These are phyloP conservation scores for Schizopora paradoxa DNA, from an alignment of 1,284 basidiomycete species.

Conservation along the genomic window DNA sequence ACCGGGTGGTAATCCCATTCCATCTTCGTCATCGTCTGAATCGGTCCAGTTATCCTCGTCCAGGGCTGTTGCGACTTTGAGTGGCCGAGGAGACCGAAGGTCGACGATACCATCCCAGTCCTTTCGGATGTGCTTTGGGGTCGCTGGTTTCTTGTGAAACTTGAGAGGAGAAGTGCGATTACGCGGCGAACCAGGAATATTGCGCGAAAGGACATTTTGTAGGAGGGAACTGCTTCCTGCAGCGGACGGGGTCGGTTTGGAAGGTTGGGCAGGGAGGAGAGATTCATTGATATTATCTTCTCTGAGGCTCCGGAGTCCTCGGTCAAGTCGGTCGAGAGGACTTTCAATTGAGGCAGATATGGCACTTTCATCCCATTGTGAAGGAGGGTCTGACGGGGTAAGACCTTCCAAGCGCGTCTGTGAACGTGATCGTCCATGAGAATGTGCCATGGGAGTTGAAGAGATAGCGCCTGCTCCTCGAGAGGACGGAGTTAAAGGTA, in stretches of 20 bases:
- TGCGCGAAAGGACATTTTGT: slow-evolving; percentile 47
- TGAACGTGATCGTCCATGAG: slow-evolving; percentile 30
- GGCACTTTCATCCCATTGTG: no score
- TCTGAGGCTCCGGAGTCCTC: slow-evolving; percentile 57
- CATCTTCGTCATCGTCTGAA: slow-evolving; percentile 24
- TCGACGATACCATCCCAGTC: slow-evolving; percentile 75
- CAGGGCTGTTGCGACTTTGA: slow-evolving; percentile 28
- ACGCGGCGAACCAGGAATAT: slow-evolving; percentile 32
- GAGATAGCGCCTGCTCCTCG: slow-evolving; percentile 62
- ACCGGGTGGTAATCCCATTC: slow-evolving; percentile 38
- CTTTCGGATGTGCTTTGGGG: slow-evolving; percentile 52
- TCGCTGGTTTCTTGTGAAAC: slow-evolving; percentile 57
- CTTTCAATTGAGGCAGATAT: slow-evolving; percentile 66
- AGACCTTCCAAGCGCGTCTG: slow-evolving; percentile 32
- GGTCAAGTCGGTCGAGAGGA: slow-evolving; percentile 68
- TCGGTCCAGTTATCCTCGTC: slow-evolving; percentile 27
- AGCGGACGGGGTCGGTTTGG: no score
- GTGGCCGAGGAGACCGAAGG: slow-evolving; percentile 35
- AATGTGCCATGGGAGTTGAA: slow-evolving; percentile 63
- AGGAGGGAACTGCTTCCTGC: no score
- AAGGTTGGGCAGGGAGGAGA: no score
- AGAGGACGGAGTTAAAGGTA: no score
- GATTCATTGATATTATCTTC: slow-evolving; percentile 31
- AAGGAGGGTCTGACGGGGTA: slow-evolving; percentile 35
- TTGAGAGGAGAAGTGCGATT: slow-evolving; percentile 36